Conservation (phyloP, 2,329 filamentous ascomycete species). For the Calonectria naviculata region DNA sequence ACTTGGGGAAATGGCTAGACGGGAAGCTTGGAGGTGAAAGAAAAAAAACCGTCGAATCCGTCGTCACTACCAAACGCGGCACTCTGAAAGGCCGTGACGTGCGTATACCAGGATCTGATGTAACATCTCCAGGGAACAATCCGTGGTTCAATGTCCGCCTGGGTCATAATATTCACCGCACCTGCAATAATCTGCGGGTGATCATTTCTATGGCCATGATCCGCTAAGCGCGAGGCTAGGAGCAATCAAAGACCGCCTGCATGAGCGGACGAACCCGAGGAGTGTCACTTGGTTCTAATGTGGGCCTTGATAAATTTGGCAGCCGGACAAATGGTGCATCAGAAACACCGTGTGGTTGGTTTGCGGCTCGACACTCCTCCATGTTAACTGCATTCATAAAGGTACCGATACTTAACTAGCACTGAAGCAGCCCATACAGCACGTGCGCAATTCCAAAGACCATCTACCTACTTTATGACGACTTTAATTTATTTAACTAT, state of each 20-base stretch:
- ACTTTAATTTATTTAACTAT: no score
- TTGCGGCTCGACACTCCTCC: no score
- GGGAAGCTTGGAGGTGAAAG: background rate
- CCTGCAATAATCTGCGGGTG: background rate
- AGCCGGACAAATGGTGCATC: no score
- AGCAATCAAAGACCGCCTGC: background rate
- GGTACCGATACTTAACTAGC: no score
- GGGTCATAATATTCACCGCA: background rate
- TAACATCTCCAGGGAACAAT: background rate
- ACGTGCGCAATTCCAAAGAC: no score
- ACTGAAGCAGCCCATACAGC: no score
- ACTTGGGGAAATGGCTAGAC: background rate
- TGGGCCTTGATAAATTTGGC: no score
- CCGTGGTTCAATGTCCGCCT: background rate
- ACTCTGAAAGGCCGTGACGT: background rate
- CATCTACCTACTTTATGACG: no score
- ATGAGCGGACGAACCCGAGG: background rate
- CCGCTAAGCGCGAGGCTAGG: background rate
- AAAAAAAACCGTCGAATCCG: background rate
- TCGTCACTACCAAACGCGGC: background rate
- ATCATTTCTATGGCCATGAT: background rate
- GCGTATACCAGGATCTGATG: background rate
- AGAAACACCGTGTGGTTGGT: no score
- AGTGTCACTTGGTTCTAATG: background rate
- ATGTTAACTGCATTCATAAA: no score